Evolutionary conservation across 1,284 basidiomycete genomes (phyloP).

Genomic region (Melampsora larici-populina): DNA sequence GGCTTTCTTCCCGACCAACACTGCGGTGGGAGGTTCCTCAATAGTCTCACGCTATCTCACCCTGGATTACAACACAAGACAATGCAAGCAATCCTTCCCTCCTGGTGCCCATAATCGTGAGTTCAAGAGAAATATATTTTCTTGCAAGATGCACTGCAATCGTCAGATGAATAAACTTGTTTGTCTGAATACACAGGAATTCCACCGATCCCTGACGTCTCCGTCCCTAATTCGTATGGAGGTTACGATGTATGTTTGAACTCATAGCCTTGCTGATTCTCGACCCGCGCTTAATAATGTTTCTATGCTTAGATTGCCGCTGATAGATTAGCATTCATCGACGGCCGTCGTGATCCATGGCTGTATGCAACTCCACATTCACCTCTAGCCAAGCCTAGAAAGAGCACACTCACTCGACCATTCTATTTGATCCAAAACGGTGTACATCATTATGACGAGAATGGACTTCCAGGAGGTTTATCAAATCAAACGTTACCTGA

Average conservation of each 20-base stretch:
- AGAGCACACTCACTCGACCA: slow-evolving; percentile 44
- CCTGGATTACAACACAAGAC: background rate
- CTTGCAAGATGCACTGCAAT: background rate
- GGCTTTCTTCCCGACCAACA: background rate
- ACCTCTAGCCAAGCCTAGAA: slow-evolving; percentile 49
- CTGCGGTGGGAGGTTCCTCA: background rate
- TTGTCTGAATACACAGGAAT: background rate
- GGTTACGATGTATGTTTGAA: background rate
- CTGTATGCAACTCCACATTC: slow-evolving; percentile 49
- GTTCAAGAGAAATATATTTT: background rate
- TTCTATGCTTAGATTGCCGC: background rate
- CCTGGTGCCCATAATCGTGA: background rate
- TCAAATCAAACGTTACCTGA: slow-evolving; percentile 46
- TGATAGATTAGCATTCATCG: slow-evolving; percentile 49
- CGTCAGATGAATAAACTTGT: background rate
- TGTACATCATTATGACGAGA: slow-evolving; percentile 52
- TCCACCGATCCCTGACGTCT: background rate
- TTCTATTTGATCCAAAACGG: slow-evolving; percentile 50
- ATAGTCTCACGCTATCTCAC: background rate
- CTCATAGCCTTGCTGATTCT: no score
- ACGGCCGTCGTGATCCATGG: slow-evolving; percentile 51
- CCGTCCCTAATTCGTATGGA: background rate
- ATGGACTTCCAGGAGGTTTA: slow-evolving; percentile 39
- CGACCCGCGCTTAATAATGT: no score
- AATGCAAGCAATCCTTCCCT: slow-evolving; percentile 3